phyloP scores from a whole-genome alignment of 345 rosid species.

The Citrus medica region DNA sequence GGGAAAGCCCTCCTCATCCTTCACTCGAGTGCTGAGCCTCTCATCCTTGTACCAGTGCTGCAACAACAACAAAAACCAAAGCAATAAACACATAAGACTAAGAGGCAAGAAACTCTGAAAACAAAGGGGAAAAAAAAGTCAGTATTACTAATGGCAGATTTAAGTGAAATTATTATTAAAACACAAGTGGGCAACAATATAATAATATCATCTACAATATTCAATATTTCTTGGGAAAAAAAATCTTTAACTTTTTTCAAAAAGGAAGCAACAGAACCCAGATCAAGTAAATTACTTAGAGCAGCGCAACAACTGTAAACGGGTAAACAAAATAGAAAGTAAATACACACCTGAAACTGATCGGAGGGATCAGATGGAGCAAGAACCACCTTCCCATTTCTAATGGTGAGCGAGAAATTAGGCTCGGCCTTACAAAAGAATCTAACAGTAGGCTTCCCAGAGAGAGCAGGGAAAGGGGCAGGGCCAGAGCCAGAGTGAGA shows the following conservation, averaged over 20 bases:
- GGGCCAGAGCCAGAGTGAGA: slow-evolving; percentile 20
- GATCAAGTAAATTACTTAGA: background rate
- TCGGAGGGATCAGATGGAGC: slow-evolving; percentile 56
- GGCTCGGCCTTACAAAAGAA: slow-evolving; percentile 67
- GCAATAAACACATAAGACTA: slow-evolving; percentile 2
- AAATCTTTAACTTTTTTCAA: too few species aligned
- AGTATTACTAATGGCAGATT: background rate
- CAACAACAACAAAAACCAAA: slow-evolving; percentile 7
- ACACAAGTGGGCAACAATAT: background rate
- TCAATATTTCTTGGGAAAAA: too few species aligned
- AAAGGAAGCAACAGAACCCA: background rate
- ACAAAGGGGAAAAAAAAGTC: background rate
- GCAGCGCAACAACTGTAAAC: background rate
- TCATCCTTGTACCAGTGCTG: slow-evolving; percentile 93
- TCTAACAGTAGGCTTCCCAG: slow-evolving; percentile 45
- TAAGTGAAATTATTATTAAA: background rate
- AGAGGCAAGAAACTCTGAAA: background rate
- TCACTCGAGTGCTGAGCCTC: slow-evolving; percentile 76
- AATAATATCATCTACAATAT: too few species aligned
- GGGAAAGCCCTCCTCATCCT: slow-evolving; percentile 77
- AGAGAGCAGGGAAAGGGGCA: slow-evolving; percentile 25
- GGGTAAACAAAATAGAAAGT: background rate
- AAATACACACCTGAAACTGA: slow-evolving; percentile 48
- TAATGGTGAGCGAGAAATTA: slow-evolving; percentile 48
- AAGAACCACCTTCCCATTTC: slow-evolving; percentile 59